Base-by-base conservation (phyloP, 148 eudicot genomes). In the Dysphania ambrosioides region DNA sequence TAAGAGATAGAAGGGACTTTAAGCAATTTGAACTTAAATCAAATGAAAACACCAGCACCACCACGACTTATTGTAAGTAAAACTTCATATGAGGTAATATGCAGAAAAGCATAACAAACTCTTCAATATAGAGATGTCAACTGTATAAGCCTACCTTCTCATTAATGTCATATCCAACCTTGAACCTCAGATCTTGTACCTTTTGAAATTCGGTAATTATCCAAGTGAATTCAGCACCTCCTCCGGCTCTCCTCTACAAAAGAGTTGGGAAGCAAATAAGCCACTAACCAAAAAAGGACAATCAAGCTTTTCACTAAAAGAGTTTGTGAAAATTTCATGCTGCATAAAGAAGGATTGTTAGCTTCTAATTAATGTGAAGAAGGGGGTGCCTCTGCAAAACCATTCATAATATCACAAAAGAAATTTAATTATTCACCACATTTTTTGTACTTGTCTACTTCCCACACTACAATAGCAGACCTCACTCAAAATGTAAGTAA, bases 151-250 rank as follows among this genome's bases (percentile, higher is more conserved):
- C 41, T 83, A 95, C 99, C 97, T 90, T 89, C 58, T 87, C 90
- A 62, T 81, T 5, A 13, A 90, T 64, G 81, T 95, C 91, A 77
- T 85, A 92, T 63, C 99, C 99, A 80, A 90, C 78, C 83, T 92
- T 95, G 72, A 95, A 68, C 83, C 97, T 83, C 79, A 95, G 66
- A 77, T 92, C 97, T 84, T 95, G 99, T 55, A 88, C 90, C 73
- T 83, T 88, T 72, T 89, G 93, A 72, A 95, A 89, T 81, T 95
- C 72, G 44, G 77, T 68, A 53, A 95, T 72, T 81, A 77, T 78
- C 91, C 91, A 89, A n/a, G 78, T 58, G 80, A 95, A 87, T 75
- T 95, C 99, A 72, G 91, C 91, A 66, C 87, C 90, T 49, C 87
- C 99, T 71, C 57, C 79, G 27, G 85, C 70, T 55, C 77, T 84